phyloP scores from a whole-genome alignment of 345 rosid genomes.

The Gossypium ekmanianum region DNA sequence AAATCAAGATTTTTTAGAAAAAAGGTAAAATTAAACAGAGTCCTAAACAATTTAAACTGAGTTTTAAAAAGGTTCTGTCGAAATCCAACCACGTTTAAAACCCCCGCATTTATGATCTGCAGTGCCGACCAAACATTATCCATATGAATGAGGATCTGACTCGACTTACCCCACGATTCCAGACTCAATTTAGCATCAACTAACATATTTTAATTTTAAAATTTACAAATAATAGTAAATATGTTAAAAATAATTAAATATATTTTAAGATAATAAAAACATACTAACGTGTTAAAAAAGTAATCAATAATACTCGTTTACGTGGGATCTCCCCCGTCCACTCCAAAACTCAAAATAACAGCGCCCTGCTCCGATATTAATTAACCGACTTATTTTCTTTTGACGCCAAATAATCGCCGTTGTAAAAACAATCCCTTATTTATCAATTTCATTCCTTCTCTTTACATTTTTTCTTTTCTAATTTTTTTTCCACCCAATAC shows the following conservation, averaged over 20 bases:
- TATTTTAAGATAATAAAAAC: too few species aligned
- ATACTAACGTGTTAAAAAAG: background rate
- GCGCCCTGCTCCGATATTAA: background rate
- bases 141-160: too few species aligned
- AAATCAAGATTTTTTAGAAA: too few species aligned
- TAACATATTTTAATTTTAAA: too few species aligned
- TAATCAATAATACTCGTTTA: slow-evolving; percentile 9
- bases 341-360: background rate
- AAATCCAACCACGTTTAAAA: background rate
- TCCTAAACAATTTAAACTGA: too few species aligned
- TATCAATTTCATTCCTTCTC: slow-evolving; percentile 16
- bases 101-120: background rate
- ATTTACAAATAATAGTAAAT: too few species aligned
- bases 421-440: slow-evolving; percentile 16
- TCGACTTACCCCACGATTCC: background rate
- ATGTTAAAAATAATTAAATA: too few species aligned
- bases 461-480: background rate
- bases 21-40: too few species aligned
- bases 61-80: too few species aligned
- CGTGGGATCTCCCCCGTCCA: slow-evolving; percentile 14
- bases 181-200: too few species aligned
- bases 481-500: too few species aligned
- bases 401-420: slow-evolving; percentile 40
- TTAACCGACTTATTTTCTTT: slow-evolving; percentile 23
- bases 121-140: background rate